Base-by-base conservation (phyloP, 345 rosid genomes). In the Populus nigra region DNA sequence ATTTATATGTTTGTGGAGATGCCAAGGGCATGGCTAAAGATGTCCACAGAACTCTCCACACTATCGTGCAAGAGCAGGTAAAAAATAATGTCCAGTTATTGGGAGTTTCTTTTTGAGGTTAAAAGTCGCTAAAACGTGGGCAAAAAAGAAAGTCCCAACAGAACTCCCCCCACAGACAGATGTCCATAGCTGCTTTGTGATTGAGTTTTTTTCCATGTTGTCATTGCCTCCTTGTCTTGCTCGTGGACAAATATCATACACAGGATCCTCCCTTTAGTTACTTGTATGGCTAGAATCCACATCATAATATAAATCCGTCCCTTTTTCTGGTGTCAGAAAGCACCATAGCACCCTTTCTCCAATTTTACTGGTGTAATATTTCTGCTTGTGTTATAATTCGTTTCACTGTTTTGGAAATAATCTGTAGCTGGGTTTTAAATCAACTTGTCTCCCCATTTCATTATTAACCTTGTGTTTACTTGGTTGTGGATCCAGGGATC, bases 1-100 rank as follows among this genome's bases (percentile, higher is more conserved):
- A 92, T 76, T 59, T 94, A 15, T 96, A 96, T 82, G 98, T 96
- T 25, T 96, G 99, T 70, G 98, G 99, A 82, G 99, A 96, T 84
- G 99, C 99, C 78, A 96, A 96, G 79, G 97, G 98, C 84, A 96
- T 96, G 99, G 98, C 99, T 3, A 89, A 89, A 79, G 98, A 96
- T 69, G 99, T 96, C 57, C 99, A 96, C 81, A 83, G 97, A 80
- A 78, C 94, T 66, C 89, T 96, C 70, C 99, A 96, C 88, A 88
- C 91, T 7, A 89, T 96, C 78, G 84, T 84, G 41, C 92, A 87
- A 80, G 97, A 96, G 85, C 98, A 96, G 97, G 99, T 96, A 74
- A 20, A 77, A 7, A 11, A 0, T 27, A 5, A 35, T 39, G 10
- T 17, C 35, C 8, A 8, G 23, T 8, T 27, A 7, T 43, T 65